Base-by-base conservation (phyloP, 192 early-diverging fungal genomes). In the Backusella psychrophila region DNA sequence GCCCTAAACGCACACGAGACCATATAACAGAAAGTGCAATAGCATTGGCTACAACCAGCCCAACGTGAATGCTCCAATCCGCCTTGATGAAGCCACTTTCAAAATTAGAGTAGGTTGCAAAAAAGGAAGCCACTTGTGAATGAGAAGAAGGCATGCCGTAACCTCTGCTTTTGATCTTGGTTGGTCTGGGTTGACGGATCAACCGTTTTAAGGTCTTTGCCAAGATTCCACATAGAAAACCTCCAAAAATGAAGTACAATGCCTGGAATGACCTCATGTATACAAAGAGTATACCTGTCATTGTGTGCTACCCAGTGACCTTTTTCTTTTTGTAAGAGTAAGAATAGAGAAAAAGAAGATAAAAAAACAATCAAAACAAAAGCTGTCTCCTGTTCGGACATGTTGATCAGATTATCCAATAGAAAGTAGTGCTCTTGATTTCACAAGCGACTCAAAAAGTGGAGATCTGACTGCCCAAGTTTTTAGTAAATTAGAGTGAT, bases 131-230 rank as follows among this genome's bases (percentile, higher is more conserved):
- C 71, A 90, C 86, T 71, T 94, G 91, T 26, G 90, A 78, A 76
- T 94, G 93, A 66, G 86, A 87, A 26, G 86, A 88, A 31, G 93
- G 93, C 93, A 94, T 94, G 6, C 91, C 93, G 75, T 94, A 93
- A n/a, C 86, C 85, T 17, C n/a, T 66, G 26, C 85, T 82, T 14
- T 83, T 80, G 42, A 53, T 78, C 34, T 80, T 82, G 7, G 77
- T 77, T 71, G 79, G 80, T 53, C 85, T 59, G 26, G 82, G 78
- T 67, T 81, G 83, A 31, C 81, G 78, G 42, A 85, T 81, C 26
- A 67, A 74, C 38, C 81, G 82, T 63, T 85, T 85, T n/a, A 85
- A 21, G 21, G 77, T 77, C 19, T 85, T 80, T 41, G 84, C 84
- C 76, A 82, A 21, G 19, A 71, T 34, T 3, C 66, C 75, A 33